Conservation (phyloP, 352 stramenopile genomes). For the Thraustochytrium sp. region DNA sequence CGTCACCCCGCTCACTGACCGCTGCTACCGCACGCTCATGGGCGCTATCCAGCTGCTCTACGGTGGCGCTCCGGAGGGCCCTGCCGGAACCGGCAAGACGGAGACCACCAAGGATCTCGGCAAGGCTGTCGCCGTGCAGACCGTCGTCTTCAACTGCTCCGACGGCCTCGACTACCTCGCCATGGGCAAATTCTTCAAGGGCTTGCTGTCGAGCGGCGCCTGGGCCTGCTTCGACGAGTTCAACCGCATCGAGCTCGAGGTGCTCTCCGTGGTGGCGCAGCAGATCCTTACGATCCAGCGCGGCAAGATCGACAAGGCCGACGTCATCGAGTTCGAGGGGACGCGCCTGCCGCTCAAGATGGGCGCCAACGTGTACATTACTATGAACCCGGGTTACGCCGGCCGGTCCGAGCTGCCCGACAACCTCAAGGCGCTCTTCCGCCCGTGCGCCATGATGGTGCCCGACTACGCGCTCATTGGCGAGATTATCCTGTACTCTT, state of each 20-base stretch:
- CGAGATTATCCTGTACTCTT: conserved; percentile 91
- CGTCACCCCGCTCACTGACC: conserved; percentile 90
- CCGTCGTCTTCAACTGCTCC: conserved; percentile 91
- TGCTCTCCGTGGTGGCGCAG: conserved; percentile 87
- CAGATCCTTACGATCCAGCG: conserved; percentile 65
- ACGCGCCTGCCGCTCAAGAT: conserved; percentile 58
- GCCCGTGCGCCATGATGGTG: conserved; percentile 93
- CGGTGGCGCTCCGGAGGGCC: conserved; percentile 80
- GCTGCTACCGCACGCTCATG: conserved; percentile 91
- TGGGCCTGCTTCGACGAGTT: conserved; percentile 99
- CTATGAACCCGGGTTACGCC: conserved; percentile 88
- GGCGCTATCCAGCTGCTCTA: conserved; percentile 83
- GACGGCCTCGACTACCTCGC: conserved; percentile 94
- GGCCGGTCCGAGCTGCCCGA: conserved; percentile 80
- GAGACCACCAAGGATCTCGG: conserved; percentile 91
- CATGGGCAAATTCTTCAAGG: conserved; percentile 92
- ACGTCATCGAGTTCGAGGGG: conserved; percentile 59
- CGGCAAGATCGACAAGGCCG: conserved; percentile 56
- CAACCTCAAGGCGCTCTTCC: conserved; percentile 82
- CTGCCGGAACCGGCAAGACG: conserved; percentile 88
- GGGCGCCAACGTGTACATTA: conserved; percentile 66
- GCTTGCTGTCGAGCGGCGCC: conserved; percentile 80
- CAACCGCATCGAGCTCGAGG: conserved; percentile 92
- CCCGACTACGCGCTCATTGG: conserved; percentile 90
- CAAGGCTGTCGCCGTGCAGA: conserved; percentile 85